These are phyloP conservation scores for Picochlorum sp. DNA, from an alignment of 139 green algal species.

Conservation along the genomic window DNA sequence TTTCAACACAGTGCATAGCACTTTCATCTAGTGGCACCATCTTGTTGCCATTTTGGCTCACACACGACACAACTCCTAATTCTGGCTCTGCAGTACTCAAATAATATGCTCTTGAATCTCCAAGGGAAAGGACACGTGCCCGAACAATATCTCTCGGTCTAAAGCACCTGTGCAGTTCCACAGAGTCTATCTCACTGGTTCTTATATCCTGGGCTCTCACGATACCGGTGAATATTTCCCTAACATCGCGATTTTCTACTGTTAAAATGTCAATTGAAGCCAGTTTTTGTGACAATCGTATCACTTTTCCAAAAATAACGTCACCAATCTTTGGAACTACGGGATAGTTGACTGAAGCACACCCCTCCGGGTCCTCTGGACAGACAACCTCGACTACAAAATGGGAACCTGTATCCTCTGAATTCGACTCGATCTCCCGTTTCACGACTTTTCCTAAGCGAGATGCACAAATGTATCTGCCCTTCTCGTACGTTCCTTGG, in stretches of 20 bases:
- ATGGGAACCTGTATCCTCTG: background rate
- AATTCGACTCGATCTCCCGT: background rate
- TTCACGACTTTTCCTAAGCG: slow-evolving; percentile 27
- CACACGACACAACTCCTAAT: slow-evolving; percentile 82
- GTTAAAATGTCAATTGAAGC: slow-evolving; percentile 53
- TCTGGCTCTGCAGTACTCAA: slow-evolving; percentile 82
- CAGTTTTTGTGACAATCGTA: slow-evolving; percentile 27
- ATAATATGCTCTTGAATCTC: slow-evolving; percentile 76
- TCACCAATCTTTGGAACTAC: slow-evolving; percentile 28
- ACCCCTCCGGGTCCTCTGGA: background rate
- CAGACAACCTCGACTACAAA: slow-evolving; percentile 20
- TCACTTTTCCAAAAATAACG: slow-evolving; percentile 28
- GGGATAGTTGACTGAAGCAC: too few relatives aligned
- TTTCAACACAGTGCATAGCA: slow-evolving; percentile 75
- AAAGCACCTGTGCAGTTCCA: slow-evolving; percentile 78
- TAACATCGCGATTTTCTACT: slow-evolving; percentile 40
- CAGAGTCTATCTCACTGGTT: slow-evolving; percentile 74
- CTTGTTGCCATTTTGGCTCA: slow-evolving; percentile 45
- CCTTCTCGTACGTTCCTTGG: slow-evolving; percentile 31
- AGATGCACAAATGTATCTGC: slow-evolving; percentile 33
- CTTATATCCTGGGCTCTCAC: slow-evolving; percentile 70
- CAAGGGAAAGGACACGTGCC: slow-evolving; percentile 65
- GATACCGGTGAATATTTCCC: slow-evolving; percentile 49
- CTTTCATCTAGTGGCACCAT: slow-evolving; percentile 71
- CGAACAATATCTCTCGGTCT: slow-evolving; percentile 79